Evolutionary conservation across 257 asterid genomes (phyloP).

Genomic region (Solanum bulbocastanum): DNA sequence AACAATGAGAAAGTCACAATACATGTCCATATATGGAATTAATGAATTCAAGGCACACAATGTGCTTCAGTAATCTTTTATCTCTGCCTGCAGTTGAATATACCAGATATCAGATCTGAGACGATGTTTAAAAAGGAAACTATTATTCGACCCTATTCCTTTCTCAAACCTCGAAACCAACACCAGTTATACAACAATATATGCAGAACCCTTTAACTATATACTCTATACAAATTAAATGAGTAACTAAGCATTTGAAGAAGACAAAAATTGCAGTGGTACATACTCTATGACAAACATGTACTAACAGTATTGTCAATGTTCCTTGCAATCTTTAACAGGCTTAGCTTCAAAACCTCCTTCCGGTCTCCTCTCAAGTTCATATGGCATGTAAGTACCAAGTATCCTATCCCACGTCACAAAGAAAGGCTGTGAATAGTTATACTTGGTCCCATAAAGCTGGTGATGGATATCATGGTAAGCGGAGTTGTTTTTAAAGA

Average conservation of each 20-base stretch:
- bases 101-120: neutral
- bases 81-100: neutral
- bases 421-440: slow-evolving; percentile 90
- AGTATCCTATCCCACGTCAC: slow-evolving; percentile 80
- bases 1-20: neutral
- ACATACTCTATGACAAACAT: slow-evolving; percentile 17
- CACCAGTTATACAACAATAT: slow-evolving; percentile 31
- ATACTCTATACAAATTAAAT: slow-evolving; percentile 37
- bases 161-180: slow-evolving; percentile 11
- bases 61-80: neutral
- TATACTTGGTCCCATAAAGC: slow-evolving; percentile 72
- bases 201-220: slow-evolving; percentile 14
- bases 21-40: neutral
- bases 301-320: slow-evolving; percentile 12
- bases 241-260: slow-evolving; percentile 12
- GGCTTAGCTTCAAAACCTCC: slow-evolving; percentile 87
- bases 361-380: slow-evolving; percentile 56
- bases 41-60: neutral
- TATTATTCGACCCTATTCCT: neutral
- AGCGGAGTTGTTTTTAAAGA: slow-evolving; percentile 76
- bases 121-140: neutral
- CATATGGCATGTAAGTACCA: slow-evolving; percentile 82
- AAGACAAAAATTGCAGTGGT: slow-evolving; percentile 15
- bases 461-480: slow-evolving; percentile 93
- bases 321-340: slow-evolving; percentile 47